Conservation (phyloP, 2,329 filamentous ascomycete species). For the Fusarium sp. region DNA sequence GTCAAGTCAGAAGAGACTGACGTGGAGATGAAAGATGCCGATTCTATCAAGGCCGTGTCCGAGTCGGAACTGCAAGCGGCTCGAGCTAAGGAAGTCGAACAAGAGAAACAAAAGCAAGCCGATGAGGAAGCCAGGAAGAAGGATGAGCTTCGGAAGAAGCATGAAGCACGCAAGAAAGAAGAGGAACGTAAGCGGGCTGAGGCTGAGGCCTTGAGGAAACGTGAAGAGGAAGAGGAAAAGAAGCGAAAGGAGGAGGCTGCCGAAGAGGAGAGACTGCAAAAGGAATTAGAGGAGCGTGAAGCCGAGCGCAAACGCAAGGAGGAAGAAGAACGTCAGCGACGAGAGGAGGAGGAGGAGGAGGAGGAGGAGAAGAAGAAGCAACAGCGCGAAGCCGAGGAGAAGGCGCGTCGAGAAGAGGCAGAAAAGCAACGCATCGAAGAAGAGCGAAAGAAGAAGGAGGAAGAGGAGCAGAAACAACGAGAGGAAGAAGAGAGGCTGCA, state of each 20-base stretch:
- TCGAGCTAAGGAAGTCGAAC: constrained; percentile 47
- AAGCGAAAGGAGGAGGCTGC: constrained; percentile 49
- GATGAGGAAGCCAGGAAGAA: constrained; percentile 50
- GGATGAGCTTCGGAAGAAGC: constrained; percentile 50
- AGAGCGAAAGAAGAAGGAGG: constrained; percentile 52
- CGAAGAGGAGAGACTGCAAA: constrained; percentile 45
- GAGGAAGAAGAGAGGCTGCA: constrained; percentile 59
- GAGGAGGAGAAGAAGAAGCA: constrained; percentile 52
- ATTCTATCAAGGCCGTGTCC: constrained; percentile 44
- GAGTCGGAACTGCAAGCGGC: constrained; percentile 49
- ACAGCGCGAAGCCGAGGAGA: constrained; percentile 51
- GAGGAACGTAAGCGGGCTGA: constrained; percentile 47
- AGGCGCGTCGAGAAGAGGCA: constrained; percentile 51
- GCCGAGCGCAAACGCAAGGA: constrained; percentile 51
- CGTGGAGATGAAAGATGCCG: constrained; percentile 65
- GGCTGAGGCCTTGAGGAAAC: constrained; percentile 43
- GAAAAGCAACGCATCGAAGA: constrained; percentile 52
- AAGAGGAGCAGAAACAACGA: constrained; percentile 52
- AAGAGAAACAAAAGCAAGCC: constrained; percentile 39
- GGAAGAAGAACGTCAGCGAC: constrained; percentile 50
- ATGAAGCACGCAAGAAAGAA: constrained; percentile 51
- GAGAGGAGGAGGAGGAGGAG: constrained; percentile 52
- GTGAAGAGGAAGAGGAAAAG: constrained; percentile 47
- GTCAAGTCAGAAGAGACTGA: constrained; percentile 68
- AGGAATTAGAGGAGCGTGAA: constrained; percentile 48